Base-by-base conservation (phyloP, 345 rosid species). In the Cardamine occulta region DNA sequence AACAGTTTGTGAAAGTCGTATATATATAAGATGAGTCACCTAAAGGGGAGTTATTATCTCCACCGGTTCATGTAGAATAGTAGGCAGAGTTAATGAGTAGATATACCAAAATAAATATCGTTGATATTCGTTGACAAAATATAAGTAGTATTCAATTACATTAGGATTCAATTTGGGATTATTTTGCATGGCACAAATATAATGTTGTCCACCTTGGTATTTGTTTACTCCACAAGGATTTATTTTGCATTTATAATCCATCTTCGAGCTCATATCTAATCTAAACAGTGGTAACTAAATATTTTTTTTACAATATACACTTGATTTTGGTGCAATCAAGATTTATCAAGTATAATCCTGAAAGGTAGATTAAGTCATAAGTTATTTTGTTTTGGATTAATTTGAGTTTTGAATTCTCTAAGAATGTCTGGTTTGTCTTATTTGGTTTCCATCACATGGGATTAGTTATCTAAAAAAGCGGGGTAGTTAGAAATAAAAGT, bases 81-180 rank as follows among this genome's bases (percentile, higher is more conserved):
- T 76, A 76, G 75, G 29, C 72, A 71, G 56, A 77, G 37, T 77
- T 37, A 77, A 77, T 77, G 76, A 77, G 80, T 77, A 71, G 80
- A 77, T 71, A 68, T 52, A 47, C 55, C 62, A 56, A 64, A 77
- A 56, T 77, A 42, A 69, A 76, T 53, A 63, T 45, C 58, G 62
- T 76, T 4, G 70, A 69, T 69, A 61, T 53, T 62, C 65, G 6
- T 44, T 26, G 68, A 63, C 54, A 63, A 62, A 10, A 24, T 62
- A 26, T 23, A 24, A 24, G 13, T 45, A 48, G 5, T 49, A 49
- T 49, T 49, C 13, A 19, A 31, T 52, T 51, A 45, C 34, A 59
- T 48, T 71, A 69, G 42, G 59, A 26, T 45, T 56, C 23, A 55
- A 18, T 55, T 18, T 76, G 2, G 19, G 37, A 52, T 32, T 68